Evolutionary conservation across 2,329 filamentous ascomycete species (phyloP).

Genomic region (Trichoderma breve): DNA sequence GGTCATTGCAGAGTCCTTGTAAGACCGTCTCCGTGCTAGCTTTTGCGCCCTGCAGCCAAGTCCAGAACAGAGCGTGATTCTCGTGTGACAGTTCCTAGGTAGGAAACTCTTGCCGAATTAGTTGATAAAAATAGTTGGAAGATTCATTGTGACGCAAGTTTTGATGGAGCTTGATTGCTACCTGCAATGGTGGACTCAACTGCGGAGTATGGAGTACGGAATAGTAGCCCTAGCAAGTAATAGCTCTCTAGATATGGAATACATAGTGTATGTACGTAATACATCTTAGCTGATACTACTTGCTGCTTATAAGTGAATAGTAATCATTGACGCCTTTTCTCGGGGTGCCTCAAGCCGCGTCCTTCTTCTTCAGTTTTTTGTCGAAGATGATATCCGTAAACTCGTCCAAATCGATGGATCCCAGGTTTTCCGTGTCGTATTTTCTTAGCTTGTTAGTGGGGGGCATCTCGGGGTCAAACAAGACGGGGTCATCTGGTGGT

Average conservation of each 20-base stretch:
- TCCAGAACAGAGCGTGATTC: neutral
- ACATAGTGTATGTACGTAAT: neutral
- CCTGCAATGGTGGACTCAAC: neutral
- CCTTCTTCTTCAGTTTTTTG: conserved; percentile 20
- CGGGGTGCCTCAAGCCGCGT: neutral
- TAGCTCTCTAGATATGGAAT: neutral
- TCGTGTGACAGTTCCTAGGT: neutral
- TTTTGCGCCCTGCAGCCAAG: neutral
- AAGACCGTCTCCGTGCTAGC: neutral
- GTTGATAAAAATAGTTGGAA: neutral
- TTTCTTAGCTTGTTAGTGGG: conserved; percentile 23
- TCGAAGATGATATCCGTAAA: conserved; percentile 21
- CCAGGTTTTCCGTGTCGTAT: conserved; percentile 22
- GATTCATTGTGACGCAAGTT: neutral
- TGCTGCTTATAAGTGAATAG: neutral
- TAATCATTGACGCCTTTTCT: neutral
- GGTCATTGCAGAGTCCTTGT: neutral
- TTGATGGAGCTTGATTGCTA: neutral
- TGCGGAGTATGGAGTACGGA: neutral
- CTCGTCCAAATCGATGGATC: conserved; percentile 19
- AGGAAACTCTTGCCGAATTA: neutral
- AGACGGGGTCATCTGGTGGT: conserved; percentile 24
- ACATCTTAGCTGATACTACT: neutral
- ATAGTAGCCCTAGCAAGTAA: neutral
- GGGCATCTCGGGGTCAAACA: conserved; percentile 23